These are phyloP conservation scores for Spizellomyces sp. DNA, from an alignment of 192 early-diverging fungal genomes.

Conservation along the genomic window DNA sequence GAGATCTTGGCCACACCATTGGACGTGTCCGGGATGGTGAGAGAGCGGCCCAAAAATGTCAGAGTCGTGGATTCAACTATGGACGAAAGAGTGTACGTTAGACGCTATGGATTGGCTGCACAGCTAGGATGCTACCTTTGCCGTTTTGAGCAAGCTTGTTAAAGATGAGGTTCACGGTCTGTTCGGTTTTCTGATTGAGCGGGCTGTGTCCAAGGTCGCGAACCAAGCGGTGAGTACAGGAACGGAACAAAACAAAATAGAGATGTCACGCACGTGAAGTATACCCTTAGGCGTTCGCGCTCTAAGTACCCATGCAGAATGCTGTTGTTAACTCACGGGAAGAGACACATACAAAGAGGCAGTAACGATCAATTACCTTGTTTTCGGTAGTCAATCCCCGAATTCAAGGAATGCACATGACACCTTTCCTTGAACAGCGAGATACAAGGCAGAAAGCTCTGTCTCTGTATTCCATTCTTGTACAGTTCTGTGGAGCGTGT, in stretches of 20 bases:
- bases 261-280: constrained; percentile 12
- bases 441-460: constrained; percentile 91
- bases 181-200: constrained; percentile 49
- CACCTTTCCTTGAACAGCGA: constrained; percentile 80
- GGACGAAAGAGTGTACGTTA: not conserved
- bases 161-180: constrained; percentile 53
- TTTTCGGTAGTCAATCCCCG: constrained; percentile 91
- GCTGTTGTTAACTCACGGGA: no score
- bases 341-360: no score
- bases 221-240: not conserved
- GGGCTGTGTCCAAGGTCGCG: constrained; percentile 67
- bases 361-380: constrained; percentile 33
- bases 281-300: constrained; percentile 18
- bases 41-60: constrained; percentile 73
- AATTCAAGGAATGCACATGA: constrained; percentile 79
- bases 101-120: not conserved
- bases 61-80: constrained; percentile 50
- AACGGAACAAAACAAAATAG: not conserved
- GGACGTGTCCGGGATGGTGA: constrained; percentile 64
- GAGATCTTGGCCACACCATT: constrained; percentile 67
- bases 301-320: not conserved
- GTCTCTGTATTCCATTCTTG: constrained; percentile 93
- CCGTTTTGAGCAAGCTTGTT: constrained; percentile 29
- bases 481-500: constrained; percentile 63
- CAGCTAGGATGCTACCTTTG: constrained; percentile 20